phyloP scores from a whole-genome alignment of 768 basidiomycete genomes.

The Calocybe gangraenosa region DNA sequence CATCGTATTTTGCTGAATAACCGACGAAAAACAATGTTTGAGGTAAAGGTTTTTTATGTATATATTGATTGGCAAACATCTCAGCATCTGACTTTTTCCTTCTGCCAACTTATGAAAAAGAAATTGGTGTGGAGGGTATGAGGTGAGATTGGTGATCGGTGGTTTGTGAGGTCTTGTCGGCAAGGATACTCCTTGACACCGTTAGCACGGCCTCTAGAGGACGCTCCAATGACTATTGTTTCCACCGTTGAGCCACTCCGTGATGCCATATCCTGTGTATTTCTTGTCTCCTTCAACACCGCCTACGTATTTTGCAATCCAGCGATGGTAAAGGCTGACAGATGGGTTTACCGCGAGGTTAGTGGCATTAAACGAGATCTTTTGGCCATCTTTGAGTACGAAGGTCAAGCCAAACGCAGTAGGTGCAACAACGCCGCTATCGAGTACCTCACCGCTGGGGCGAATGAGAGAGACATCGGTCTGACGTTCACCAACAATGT shows the following conservation, averaged over 20 bases:
- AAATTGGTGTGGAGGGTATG: no score
- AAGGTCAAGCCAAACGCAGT: background rate
- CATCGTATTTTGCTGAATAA: no score
- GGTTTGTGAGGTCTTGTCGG: no score
- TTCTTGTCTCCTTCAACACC: conserved; percentile 4
- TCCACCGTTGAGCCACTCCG: conserved; percentile 15
- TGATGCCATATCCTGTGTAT: conserved; percentile 9
- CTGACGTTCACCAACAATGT: conserved; percentile 12
- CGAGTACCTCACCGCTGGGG: background rate
- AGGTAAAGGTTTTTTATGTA: no score
- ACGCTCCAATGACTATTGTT: conserved; percentile 7
- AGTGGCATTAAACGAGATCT: conserved; percentile 14
- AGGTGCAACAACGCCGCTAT: background rate
- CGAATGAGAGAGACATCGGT: conserved; percentile 13
- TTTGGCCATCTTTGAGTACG: background rate
- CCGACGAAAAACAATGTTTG: no score
- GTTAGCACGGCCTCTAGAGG: no score
- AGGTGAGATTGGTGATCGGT: no score
- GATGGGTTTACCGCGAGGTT: conserved; percentile 12
- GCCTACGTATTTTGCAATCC: conserved; percentile 13
- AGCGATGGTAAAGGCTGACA: conserved; percentile 14
- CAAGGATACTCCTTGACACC: no score
- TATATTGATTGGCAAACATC: no score
- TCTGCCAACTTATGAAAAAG: no score
- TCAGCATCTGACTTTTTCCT: no score